phyloP scores from a whole-genome alignment of 768 basidiomycete genomes.

The Panus rudis region DNA sequence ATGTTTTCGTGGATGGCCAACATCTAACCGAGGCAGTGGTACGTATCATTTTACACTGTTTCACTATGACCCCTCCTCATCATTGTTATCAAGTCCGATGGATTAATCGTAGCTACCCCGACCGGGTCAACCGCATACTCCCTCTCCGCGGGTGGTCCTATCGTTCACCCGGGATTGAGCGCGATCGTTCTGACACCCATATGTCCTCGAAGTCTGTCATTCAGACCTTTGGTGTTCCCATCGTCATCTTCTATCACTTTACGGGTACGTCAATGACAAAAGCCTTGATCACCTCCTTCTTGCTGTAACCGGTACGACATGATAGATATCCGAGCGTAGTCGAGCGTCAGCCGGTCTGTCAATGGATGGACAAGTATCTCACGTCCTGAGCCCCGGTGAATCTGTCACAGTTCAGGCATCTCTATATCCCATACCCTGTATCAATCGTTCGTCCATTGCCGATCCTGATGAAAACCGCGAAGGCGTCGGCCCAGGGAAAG shows the following conservation, averaged over 20 bases:
- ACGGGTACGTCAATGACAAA: slow-evolving; percentile 39
- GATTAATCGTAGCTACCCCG: slow-evolving; percentile 89
- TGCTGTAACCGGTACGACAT: not conserved
- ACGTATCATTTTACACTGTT: slow-evolving; percentile 27
- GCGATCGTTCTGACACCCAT: slow-evolving; percentile 94
- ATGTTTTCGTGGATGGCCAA: slow-evolving; percentile 90
- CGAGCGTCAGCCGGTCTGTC: slow-evolving; percentile 85
- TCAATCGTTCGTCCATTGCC: slow-evolving; percentile 76
- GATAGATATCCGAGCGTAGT: slow-evolving; percentile 76
- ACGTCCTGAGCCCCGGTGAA: slow-evolving; percentile 77
- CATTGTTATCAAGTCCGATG: slow-evolving; percentile 67
- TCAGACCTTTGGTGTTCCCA: slow-evolving; percentile 88
- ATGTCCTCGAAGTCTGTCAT: slow-evolving; percentile 87
- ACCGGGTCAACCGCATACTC: slow-evolving; percentile 97
- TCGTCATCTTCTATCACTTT: slow-evolving; percentile 70
- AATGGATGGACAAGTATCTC: slow-evolving; percentile 87
- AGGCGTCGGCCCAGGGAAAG: slow-evolving; percentile 72
- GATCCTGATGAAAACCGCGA: slow-evolving; percentile 43
- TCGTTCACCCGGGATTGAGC: slow-evolving; percentile 88
- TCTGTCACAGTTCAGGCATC: slow-evolving; percentile 81
- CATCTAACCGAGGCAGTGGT: slow-evolving; percentile 95
- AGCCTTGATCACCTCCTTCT: not conserved
- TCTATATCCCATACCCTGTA: slow-evolving; percentile 86
- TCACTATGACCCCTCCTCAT: slow-evolving; percentile 9
- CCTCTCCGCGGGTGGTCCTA: slow-evolving; percentile 90